phyloP scores from a whole-genome alignment of 495 filamentous ascomycete genomes.

The Parachaetomium inaequale region DNA sequence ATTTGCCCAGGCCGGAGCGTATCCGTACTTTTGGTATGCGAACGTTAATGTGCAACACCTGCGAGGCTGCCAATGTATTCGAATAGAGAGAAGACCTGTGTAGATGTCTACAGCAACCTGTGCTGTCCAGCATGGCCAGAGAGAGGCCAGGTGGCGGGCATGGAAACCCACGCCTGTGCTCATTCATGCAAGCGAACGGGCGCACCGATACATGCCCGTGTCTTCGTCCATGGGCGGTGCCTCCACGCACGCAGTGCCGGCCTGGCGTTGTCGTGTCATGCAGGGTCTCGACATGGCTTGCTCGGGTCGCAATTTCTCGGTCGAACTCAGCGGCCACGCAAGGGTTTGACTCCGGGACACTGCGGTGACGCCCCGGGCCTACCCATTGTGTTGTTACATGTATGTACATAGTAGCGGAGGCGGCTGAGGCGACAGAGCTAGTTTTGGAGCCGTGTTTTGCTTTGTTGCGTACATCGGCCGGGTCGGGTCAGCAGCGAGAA shows the following conservation, averaged over 20 bases:
- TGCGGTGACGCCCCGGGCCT: background rate
- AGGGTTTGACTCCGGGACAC: background rate
- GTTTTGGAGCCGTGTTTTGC: slow-evolving; percentile 1
- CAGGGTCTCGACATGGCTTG: slow-evolving; percentile 2
- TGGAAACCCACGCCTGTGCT: no score
- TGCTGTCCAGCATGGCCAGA: no score
- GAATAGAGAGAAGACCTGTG: no score
- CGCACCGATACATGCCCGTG: no score
- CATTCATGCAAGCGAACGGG: no score
- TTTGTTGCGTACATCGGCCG: slow-evolving; percentile 6
- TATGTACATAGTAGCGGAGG: background rate
- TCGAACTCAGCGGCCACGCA: background rate
- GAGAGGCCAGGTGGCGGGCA: no score
- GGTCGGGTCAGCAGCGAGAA: slow-evolving; percentile 6
- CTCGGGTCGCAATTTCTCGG: slow-evolving; percentile 5
- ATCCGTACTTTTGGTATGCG: background rate
- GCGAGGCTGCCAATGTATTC: background rate
- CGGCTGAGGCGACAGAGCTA: background rate
- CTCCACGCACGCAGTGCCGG: background rate
- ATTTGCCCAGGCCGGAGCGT: background rate
- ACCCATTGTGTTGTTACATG: background rate
- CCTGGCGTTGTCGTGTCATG: background rate
- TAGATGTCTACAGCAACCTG: no score
- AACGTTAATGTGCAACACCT: background rate
- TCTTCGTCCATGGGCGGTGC: no score